A percentile compares a stretch with the other conserved stretches of the same genome.
These are phyloP conservation scores for Telfairia occidentalis DNA, from an alignment of 331 rosid genomes.

Conservation along the genomic window DNA sequence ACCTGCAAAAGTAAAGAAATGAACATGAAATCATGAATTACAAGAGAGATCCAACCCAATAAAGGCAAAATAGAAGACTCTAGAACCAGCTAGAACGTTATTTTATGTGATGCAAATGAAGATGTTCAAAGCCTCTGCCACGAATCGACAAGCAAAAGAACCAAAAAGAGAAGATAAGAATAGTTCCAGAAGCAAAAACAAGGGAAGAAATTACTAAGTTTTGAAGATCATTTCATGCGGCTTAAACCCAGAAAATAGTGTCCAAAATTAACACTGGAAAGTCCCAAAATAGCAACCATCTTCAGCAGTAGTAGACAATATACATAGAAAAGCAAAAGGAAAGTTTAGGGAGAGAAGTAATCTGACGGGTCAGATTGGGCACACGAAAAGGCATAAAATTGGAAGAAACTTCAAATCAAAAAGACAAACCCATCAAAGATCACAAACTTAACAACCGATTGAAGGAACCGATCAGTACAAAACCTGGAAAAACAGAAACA, in stretches of 20 bases:
- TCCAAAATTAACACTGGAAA: constrained; percentile 14
- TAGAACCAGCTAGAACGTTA: constrained; percentile 26
- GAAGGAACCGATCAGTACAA: background rate
- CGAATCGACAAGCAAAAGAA: constrained; percentile 18
- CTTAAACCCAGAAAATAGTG: constrained; percentile 18
- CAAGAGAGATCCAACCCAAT: constrained; percentile 15
- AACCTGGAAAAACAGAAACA: background rate
- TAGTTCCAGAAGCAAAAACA: constrained; percentile 16
- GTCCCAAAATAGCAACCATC: background rate
- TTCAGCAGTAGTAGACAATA: background rate
- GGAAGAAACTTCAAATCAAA: background rate
- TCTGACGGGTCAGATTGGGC: background rate
- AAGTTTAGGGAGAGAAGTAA: background rate
- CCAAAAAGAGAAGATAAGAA: constrained; percentile 10
- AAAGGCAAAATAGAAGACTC: constrained; percentile 12
- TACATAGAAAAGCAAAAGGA: background rate
- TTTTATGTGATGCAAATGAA: constrained; percentile 32
- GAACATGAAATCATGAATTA: constrained; percentile 17
- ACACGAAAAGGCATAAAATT: background rate
- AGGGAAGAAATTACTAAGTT: background rate
- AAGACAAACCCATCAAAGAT: constrained; percentile 4
- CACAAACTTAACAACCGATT: background rate
- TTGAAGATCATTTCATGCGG: constrained; percentile 36
- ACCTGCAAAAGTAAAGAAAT: constrained; percentile 24
- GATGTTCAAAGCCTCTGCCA: constrained; percentile 7